These are phyloP conservation scores for Coemansia sp. DNA, from an alignment of 192 early-diverging fungal species.

Conservation along the genomic window DNA sequence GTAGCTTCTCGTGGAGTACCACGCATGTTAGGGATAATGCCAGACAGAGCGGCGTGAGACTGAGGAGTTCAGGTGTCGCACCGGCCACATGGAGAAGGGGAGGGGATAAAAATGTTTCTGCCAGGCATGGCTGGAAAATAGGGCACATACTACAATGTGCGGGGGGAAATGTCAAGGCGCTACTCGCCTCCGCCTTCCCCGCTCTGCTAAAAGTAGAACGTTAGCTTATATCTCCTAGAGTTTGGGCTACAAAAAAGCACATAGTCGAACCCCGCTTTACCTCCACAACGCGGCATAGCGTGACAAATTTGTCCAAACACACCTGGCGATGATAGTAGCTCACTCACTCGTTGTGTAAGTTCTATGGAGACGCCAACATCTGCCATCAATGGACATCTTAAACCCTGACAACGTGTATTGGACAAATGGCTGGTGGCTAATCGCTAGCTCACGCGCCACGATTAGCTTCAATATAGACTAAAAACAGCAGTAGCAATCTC, in stretches of 20 bases:
- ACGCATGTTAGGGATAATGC: not conserved
- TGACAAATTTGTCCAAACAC: not conserved
- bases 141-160: not conserved
- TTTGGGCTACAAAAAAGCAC: not conserved
- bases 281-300: not conserved
- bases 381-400: not conserved
- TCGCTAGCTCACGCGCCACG: not conserved
- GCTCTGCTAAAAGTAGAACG: not conserved
- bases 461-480: not conserved
- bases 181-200: slow-evolving; percentile 1
- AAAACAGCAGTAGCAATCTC: not conserved
- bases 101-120: slow-evolving; percentile 10
- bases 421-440: not conserved
- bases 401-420: not conserved
- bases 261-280: not conserved
- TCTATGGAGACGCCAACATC: not conserved
- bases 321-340: not conserved
- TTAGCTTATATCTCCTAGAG: not conserved
- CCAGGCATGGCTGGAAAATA: slow-evolving; percentile 16
- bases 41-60: slow-evolving; percentile 2
- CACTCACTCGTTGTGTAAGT: too few relatives aligned
- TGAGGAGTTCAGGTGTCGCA: not conserved
- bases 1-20: not conserved
- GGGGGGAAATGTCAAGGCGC: not conserved
- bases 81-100: not conserved